Evolutionary conservation across 768 basidiomycete genomes (phyloP), one percentile per base, ranked within the genome.

Genomic region (Leccinum truebloodii): DNA sequence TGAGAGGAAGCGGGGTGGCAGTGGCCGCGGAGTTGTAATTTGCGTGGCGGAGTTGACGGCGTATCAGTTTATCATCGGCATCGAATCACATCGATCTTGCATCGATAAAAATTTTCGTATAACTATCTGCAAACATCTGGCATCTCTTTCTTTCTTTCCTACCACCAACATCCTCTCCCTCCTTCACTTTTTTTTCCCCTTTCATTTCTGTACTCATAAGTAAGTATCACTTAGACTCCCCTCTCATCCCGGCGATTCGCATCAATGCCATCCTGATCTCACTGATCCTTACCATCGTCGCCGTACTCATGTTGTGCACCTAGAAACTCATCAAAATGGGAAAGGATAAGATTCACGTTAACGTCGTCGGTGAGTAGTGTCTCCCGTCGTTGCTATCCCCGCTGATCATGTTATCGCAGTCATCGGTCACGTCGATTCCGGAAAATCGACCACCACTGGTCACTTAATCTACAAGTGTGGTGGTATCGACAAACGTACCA

Each of bases 381-480:
- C 66, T 62, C 57, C 65, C 60, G 53, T 61, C 50, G 58, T 58
- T 30, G 20, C 1, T 46, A 10, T 18, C 24, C 64, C 18, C 52
- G 58, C 65, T 76, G 61, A 73, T 73, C 64, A 58, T 75, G 69
- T 63, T 52, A 68, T 76, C 68, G 35, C 74, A 92, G 94, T 95
- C 80, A 96, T 96, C 83, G 95, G 95, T 68, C 95, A 95, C 85
- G 94, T 95, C 92, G 95, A 98, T 84, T 98, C 96, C 78, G 96
- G 96, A 70, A 99, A 98, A 84, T 98, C 96, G 61, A 99, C 97
- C 81, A 99, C 97, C 75, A 99, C 97, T 70, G 97, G 97, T 69
- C 97, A 99, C 84, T 86, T 99, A 84, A 98, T 98, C 89, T 98
- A 98, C 93, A 97, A 99, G 89, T 99, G 97, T 79, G 97, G 97